Conservation (phyloP, 257 asterid genomes). For the Schizonepeta tenuifolia region DNA sequence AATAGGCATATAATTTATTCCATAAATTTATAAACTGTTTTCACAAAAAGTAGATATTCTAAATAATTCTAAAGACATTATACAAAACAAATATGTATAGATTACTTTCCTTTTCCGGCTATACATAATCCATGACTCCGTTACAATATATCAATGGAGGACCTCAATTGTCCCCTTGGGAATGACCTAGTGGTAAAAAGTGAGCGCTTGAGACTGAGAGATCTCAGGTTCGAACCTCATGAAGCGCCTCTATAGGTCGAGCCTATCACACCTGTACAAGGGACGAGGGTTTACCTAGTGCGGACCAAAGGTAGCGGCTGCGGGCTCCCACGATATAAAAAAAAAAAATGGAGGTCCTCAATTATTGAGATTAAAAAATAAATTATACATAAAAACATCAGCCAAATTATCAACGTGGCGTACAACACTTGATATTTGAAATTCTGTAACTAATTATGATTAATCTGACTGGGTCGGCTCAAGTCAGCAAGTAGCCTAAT, state of each 20-base stretch:
- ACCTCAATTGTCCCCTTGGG: too few species aligned
- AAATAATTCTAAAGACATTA: neutral
- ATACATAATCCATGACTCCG: neutral
- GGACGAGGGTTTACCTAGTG: too few species aligned
- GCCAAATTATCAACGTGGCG: conserved; percentile 33
- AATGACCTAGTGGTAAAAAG: too few species aligned
- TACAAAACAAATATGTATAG: neutral
- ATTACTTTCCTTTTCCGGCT: neutral
- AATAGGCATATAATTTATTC: neutral
- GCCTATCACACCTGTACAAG: too few species aligned
- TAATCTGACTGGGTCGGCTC: conserved; percentile 34
- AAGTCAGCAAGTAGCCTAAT: conserved; percentile 25
- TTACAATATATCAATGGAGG: neutral
- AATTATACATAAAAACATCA: conserved; percentile 1
- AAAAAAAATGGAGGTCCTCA: too few species aligned
- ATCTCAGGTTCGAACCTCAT: too few species aligned
- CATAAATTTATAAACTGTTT: neutral
- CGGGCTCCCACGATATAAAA: too few species aligned
- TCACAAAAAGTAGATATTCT: neutral
- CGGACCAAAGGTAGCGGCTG: too few species aligned
- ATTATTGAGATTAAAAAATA: conserved; percentile 22
- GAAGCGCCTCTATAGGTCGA: too few species aligned
- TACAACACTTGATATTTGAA: conserved; percentile 9
- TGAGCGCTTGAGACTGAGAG: too few species aligned
- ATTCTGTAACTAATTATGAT: conserved; percentile 23